A percentile compares a stretch with the other conserved stretches of the same genome.
Evolutionary conservation across 2,329 filamentous ascomycete genomes (phyloP).

Genomic region (Phialemoniopsis sp.): DNA sequence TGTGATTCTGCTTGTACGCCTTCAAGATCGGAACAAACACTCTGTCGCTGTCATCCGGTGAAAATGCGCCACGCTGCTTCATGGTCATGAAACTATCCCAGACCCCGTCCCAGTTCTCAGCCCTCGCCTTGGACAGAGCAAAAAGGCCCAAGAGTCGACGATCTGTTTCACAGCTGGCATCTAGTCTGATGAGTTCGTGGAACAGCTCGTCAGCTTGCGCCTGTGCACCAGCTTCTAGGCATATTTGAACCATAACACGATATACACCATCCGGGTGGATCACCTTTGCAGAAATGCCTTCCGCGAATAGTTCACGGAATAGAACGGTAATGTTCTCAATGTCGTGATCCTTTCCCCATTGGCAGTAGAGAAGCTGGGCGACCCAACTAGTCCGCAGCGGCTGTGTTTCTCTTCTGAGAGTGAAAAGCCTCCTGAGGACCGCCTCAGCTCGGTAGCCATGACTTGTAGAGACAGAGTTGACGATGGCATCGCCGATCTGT

Average conservation of each 20-base stretch:
- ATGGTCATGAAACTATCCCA: constrained; percentile 23
- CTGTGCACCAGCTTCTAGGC: constrained; percentile 26
- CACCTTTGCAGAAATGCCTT: constrained; percentile 16
- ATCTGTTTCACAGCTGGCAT: constrained; percentile 20
- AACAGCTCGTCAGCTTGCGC: constrained; percentile 23
- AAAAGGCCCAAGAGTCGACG: constrained; percentile 29
- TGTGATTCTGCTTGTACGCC: constrained; percentile 30
- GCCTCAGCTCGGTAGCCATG: constrained; percentile 17
- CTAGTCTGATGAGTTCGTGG: constrained; percentile 14
- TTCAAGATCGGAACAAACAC: constrained; percentile 33
- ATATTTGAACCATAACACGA: constrained; percentile 33
- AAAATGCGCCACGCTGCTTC: background rate
- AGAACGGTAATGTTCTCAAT: constrained; percentile 18
- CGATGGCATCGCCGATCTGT: constrained; percentile 21
- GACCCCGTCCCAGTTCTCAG: constrained; percentile 36
- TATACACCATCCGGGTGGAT: constrained; percentile 24
- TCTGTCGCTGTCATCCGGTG: constrained; percentile 17
- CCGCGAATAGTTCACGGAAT: constrained; percentile 14
- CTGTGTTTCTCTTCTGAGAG: constrained; percentile 11
- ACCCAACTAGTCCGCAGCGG: constrained; percentile 28
- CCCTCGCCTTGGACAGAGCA: constrained; percentile 27
- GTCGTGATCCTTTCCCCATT: constrained; percentile 24
- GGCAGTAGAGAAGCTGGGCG: constrained; percentile 25
- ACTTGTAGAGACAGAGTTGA: constrained; percentile 22
- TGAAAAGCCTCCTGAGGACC: constrained; percentile 22